Conservation (phyloP, 2,329 filamentous ascomycete species). For the Ceratocystis lukuohia region DNA sequence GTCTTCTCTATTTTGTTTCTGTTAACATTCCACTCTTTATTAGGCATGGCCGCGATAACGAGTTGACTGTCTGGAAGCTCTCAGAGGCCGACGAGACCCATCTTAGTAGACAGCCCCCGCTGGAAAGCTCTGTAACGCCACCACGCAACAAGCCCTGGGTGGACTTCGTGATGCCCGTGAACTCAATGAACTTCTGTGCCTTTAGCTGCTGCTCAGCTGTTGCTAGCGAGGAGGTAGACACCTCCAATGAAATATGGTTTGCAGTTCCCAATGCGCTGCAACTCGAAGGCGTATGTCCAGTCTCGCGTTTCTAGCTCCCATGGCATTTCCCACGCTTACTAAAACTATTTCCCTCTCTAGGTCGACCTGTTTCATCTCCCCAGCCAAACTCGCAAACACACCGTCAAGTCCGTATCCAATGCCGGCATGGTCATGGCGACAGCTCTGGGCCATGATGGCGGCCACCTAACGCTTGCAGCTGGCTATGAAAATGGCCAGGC, state of each 20-base stretch:
- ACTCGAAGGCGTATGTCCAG: slow-evolving; percentile 48
- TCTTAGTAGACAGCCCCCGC: slow-evolving; percentile 56
- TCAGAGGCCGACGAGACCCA: slow-evolving; percentile 43
- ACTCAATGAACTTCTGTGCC: slow-evolving; percentile 89
- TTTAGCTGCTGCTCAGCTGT: slow-evolving; percentile 49
- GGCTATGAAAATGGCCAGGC: slow-evolving; percentile 79
- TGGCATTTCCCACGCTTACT: background rate
- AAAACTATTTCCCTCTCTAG: slow-evolving; percentile 24
- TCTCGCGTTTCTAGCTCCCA: background rate
- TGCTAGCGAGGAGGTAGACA: slow-evolving; percentile 22
- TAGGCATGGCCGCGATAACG: slow-evolving; percentile 84
- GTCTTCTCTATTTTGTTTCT: background rate
- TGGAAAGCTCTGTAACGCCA: slow-evolving; percentile 41
- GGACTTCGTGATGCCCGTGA: slow-evolving; percentile 70
- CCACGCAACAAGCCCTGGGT: slow-evolving; percentile 61
- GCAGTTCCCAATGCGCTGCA: slow-evolving; percentile 69
- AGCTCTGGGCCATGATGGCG: slow-evolving; percentile 40
- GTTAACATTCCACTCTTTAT: background rate
- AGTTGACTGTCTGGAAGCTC: slow-evolving; percentile 73
- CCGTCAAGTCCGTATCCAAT: slow-evolving; percentile 36
- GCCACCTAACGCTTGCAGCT: slow-evolving; percentile 48
- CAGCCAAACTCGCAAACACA: slow-evolving; percentile 53
- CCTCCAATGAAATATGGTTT: slow-evolving; percentile 42
- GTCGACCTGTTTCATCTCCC: slow-evolving; percentile 80
- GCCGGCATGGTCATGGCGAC: slow-evolving; percentile 86